Evolutionary conservation across 768 basidiomycete genomes (phyloP).

Genomic region (Suillus sp.): DNA sequence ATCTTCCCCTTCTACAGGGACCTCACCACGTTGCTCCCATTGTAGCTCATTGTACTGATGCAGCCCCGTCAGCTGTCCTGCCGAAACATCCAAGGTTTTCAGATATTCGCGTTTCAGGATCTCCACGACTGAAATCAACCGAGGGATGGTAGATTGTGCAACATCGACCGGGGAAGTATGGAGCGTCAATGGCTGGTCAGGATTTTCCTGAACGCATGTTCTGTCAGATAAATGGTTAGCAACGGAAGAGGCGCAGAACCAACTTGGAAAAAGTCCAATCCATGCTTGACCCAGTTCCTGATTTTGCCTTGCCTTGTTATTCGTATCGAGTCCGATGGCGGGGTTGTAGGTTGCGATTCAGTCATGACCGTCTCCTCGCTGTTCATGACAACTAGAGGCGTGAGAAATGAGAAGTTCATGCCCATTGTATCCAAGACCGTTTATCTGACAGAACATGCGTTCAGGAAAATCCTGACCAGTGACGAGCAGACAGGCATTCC

Average conservation of each 20-base stretch:
- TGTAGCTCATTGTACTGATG: constrained; percentile 80
- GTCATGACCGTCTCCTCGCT: background rate
- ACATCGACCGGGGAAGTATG: constrained; percentile 56
- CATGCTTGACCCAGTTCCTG: constrained; percentile 51
- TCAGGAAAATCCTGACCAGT: constrained; percentile 49
- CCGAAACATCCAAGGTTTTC: constrained; percentile 48
- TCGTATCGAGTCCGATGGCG: constrained; percentile 41
- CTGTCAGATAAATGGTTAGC: background rate
- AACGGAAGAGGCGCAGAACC: constrained; percentile 19
- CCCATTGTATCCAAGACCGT: no score
- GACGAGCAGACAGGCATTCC: no score
- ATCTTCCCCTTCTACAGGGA: constrained; percentile 36
- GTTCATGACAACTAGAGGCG: background rate
- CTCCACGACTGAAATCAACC: constrained; percentile 77
- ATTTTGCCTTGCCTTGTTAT: constrained; percentile 62
- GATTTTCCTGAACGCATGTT: constrained; percentile 43
- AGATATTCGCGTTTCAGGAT: constrained; percentile 84
- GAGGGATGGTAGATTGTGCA: constrained; percentile 48
- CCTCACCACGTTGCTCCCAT: constrained; percentile 35
- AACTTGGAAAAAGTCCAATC: constrained; percentile 57
- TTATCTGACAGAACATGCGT: constrained; percentile 9
- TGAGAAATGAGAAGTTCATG: no score
- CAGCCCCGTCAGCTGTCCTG: constrained; percentile 51
- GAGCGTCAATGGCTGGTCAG: constrained; percentile 50
- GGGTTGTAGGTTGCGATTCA: background rate